Conservation (phyloP, 169 alveolate species). For the Plasmodium coatneyi region DNA sequence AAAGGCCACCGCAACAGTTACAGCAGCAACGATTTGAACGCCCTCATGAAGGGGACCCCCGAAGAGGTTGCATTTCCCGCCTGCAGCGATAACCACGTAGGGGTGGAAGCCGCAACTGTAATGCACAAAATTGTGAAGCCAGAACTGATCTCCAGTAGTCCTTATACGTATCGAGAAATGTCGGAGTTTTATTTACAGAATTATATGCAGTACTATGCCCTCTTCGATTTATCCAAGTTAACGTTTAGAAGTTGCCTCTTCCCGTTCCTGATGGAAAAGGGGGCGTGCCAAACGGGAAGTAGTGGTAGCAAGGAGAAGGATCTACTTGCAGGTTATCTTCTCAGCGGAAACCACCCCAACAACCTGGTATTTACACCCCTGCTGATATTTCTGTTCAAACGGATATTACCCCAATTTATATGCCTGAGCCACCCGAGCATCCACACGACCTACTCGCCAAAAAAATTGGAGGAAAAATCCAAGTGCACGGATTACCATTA, state of each 20-base stretch:
- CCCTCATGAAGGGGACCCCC: neutral
- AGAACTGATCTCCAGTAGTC: neutral
- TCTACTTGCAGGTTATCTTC: neutral
- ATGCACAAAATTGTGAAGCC: neutral
- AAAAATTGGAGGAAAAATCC: conserved; percentile 16
- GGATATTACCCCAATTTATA: conserved; percentile 70
- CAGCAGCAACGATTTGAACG: neutral
- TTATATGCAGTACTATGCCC: conserved; percentile 36
- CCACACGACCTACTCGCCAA: conserved; percentile 19
- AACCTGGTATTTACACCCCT: conserved; percentile 62
- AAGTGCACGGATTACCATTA: conserved; percentile 10
- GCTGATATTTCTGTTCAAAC: conserved; percentile 54
- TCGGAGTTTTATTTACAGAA: conserved; percentile 71
- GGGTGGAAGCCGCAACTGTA: neutral
- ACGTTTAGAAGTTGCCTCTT: conserved; percentile 62
- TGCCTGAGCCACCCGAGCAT: conserved; percentile 61
- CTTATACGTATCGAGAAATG: conserved; percentile 53
- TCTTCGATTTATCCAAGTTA: conserved; percentile 61
- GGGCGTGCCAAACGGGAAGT: neutral
- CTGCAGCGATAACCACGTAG: neutral
- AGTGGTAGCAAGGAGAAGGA: neutral
- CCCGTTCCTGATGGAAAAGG: conserved; percentile 47
- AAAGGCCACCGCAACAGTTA: neutral
- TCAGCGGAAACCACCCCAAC: neutral
- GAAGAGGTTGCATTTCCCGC: neutral